These are phyloP conservation scores for Kitagawia praeruptora DNA, from an alignment of 129 eudicot species.

Conservation along the genomic window DNA sequence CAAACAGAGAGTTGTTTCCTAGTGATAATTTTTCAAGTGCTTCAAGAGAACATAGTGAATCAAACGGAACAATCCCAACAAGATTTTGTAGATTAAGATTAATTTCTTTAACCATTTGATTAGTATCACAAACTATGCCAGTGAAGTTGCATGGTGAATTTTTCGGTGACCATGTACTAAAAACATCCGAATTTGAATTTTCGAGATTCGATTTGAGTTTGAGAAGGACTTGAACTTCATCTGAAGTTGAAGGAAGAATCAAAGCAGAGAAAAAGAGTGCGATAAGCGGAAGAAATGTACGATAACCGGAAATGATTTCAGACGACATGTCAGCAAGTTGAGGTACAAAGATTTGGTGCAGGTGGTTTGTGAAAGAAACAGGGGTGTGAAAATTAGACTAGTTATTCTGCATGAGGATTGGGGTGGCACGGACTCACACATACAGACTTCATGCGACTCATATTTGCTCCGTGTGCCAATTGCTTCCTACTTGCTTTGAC, in stretches of 20 bases:
- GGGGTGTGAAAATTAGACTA: neutral
- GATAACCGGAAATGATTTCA: conserved; percentile 18
- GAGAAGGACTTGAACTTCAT: conserved; percentile 36
- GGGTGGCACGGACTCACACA: conserved; percentile 4
- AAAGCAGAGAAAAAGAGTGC: conserved; percentile 17
- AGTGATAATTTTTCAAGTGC: conserved; percentile 42
- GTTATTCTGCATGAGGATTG: neutral
- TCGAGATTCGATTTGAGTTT: conserved; percentile 39
- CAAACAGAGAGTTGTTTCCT: conserved; percentile 40
- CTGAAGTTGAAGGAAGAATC: conserved; percentile 19
- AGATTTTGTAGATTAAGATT: conserved; percentile 30
- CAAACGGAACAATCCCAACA: conserved; percentile 41
- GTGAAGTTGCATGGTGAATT: conserved; percentile 42
- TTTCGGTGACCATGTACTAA: conserved; percentile 34
- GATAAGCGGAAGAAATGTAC: conserved; percentile 1
- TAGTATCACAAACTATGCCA: conserved; percentile 36
- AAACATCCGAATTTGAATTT: conserved; percentile 18
- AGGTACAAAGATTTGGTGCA: neutral
- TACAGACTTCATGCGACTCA: neutral
- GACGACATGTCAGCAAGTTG: conserved; percentile 29
- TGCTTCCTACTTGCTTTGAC: neutral
- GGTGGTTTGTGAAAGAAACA: neutral
- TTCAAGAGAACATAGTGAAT: conserved; percentile 36
- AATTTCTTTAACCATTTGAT: conserved; percentile 34
- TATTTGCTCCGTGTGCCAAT: neutral